These are phyloP conservation scores for Fraxinus platypoda DNA, from an alignment of 305 asterid species.

Conservation along the genomic window DNA sequence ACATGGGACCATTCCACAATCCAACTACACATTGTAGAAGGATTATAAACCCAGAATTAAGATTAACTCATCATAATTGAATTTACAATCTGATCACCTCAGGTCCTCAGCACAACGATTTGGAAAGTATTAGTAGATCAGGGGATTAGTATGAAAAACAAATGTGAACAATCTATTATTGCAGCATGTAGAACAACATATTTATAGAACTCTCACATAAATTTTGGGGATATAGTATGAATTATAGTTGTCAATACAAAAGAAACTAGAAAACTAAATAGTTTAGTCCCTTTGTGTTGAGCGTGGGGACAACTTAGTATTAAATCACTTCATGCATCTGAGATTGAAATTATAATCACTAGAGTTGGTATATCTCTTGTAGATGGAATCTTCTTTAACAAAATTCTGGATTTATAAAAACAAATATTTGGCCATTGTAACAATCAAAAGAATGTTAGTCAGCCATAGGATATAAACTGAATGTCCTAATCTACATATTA, in stretches of 20 bases:
- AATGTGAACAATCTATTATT: neutral
- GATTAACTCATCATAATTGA: neutral
- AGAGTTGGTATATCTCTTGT: neutral
- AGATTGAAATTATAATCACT: neutral
- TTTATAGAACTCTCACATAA: neutral
- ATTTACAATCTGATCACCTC: conserved; percentile 14
- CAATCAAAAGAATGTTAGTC: neutral
- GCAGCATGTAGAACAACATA: neutral
- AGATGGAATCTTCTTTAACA: neutral
- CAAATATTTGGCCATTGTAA: neutral
- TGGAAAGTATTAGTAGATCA: neutral
- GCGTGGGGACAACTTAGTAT: neutral
- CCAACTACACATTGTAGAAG: conserved; percentile 18
- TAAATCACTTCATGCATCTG: neutral
- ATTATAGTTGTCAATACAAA: neutral
- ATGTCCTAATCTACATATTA: neutral
- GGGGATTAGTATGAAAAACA: neutral
- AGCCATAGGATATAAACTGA: neutral
- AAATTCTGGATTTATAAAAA: neutral
- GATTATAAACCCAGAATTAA: neutral
- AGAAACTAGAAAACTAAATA: neutral
- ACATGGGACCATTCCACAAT: neutral
- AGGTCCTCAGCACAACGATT: neutral
- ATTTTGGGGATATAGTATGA: neutral
- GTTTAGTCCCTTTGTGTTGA: neutral